Evolutionary conservation across 257 asterid genomes (phyloP).

Genomic region (Solanum dulcamara): DNA sequence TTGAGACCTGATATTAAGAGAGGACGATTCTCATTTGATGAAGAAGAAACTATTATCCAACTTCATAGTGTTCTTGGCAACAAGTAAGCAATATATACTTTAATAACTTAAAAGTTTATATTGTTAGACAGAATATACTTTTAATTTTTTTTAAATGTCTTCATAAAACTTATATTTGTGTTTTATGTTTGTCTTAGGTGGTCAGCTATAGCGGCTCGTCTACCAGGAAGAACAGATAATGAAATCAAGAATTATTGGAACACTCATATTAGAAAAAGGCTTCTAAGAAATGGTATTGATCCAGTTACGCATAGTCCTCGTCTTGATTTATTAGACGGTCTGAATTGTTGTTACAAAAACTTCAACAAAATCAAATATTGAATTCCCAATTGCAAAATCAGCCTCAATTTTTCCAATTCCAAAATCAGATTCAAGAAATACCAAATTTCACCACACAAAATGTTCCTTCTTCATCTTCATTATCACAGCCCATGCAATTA

Average conservation of each 20-base stretch:
- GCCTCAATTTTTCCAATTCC: conserved; percentile 22
- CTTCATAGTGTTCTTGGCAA: conserved; percentile 79
- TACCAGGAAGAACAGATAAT: conserved; percentile 80
- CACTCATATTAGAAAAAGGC: conserved; percentile 70
- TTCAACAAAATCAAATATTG: conserved; percentile 6
- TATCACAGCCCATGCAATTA: conserved; percentile 6
- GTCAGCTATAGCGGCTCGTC: conserved; percentile 77
- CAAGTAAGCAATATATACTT: conserved; percentile 36
- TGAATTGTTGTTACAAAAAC: conserved; percentile 22
- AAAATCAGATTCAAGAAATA: conserved; percentile 25
- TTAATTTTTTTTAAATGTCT: neutral
- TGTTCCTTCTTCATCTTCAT: conserved; percentile 11
- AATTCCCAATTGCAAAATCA: conserved; percentile 20
- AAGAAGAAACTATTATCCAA: conserved; percentile 72
- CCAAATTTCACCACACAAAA: conserved; percentile 14
- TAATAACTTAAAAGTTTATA: neutral
- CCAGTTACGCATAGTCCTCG: conserved; percentile 85
- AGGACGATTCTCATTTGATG: conserved; percentile 80
- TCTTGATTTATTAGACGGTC: conserved; percentile 46
- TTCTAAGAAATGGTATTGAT: conserved; percentile 60
- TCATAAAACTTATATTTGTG: neutral
- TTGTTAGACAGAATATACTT: neutral
- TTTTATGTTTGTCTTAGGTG: conserved; percentile 27
- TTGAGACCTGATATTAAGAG: conserved; percentile 81
- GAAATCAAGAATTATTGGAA: conserved; percentile 90